phyloP scores from a whole-genome alignment of 208 protist genomes.

The Leishmania martiniquensis region DNA sequence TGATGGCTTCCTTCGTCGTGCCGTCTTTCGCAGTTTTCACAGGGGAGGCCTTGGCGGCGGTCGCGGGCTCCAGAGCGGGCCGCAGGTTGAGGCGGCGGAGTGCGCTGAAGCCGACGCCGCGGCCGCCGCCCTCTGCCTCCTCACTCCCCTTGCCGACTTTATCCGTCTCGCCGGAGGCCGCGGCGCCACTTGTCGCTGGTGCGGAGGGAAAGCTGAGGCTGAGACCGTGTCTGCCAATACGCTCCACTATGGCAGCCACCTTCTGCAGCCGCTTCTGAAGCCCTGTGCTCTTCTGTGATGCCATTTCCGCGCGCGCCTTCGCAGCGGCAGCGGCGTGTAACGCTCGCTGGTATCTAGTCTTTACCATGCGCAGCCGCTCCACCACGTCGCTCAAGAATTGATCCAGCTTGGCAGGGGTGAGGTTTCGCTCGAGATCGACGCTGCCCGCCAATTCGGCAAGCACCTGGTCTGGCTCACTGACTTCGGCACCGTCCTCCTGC shows the following conservation, averaged over 20 bases:
- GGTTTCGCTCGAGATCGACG: slow-evolving; percentile 17
- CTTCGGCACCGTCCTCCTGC: slow-evolving; percentile 12
- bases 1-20: background rate
- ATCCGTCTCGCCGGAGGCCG: background rate
- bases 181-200: background rate
- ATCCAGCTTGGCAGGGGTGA: slow-evolving; percentile 31
- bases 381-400: slow-evolving; percentile 53
- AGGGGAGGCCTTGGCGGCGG: background rate
- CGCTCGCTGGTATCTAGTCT: slow-evolving; percentile 44
- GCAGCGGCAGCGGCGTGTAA: slow-evolving; percentile 36
- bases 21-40: background rate
- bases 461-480: slow-evolving; percentile 15
- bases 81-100: slow-evolving; percentile 33
- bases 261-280: slow-evolving; percentile 35
- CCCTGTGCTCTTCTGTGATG: slow-evolving; percentile 38
- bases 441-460: slow-evolving; percentile 17
- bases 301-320: slow-evolving; percentile 50
- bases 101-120: slow-evolving; percentile 23
- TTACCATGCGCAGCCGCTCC: slow-evolving; percentile 62
- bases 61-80: background rate
- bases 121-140: background rate
- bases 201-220: slow-evolving; percentile 15
- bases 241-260: slow-evolving; percentile 30
- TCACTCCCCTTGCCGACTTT: background rate
- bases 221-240: slow-evolving; percentile 17